Conservation (phyloP, 768 basidiomycete species). For the Lactarius evosmus region DNA sequence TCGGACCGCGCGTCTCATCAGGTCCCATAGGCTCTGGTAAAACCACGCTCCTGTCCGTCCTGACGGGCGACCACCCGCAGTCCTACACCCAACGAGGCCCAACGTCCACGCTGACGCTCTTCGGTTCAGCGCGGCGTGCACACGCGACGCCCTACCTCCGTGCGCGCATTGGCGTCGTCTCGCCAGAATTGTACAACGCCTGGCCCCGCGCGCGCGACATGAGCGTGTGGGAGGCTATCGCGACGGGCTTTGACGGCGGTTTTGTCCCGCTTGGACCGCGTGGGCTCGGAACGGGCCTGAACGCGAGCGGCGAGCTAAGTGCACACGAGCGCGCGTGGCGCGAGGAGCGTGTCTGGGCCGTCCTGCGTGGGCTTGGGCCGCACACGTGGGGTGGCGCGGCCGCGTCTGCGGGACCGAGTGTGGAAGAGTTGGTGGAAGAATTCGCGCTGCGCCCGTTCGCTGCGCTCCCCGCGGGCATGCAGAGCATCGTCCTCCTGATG, state of each 20-base stretch:
- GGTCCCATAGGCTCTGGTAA: slow-evolving; percentile 75
- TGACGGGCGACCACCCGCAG: slow-evolving; percentile 94
- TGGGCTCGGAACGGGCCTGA: slow-evolving; percentile 42
- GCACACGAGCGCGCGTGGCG: slow-evolving; percentile 41
- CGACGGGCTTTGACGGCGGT: slow-evolving; percentile 85
- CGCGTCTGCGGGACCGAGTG: background rate
- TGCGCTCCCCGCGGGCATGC: slow-evolving; percentile 67
- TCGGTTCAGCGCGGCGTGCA: slow-evolving; percentile 56
- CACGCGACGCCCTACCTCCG: slow-evolving; percentile 69
- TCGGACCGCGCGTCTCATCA: background rate
- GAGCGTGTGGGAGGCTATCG: slow-evolving; percentile 75
- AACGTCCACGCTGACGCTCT: slow-evolving; percentile 49
- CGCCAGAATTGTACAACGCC: slow-evolving; percentile 87
- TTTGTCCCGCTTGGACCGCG: slow-evolving; percentile 53
- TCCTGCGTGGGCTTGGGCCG: slow-evolving; percentile 67
- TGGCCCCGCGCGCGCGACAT: slow-evolving; percentile 74
- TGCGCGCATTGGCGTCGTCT: slow-evolving; percentile 70
- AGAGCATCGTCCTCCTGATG: slow-evolving; percentile 79
- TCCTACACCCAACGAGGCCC: slow-evolving; percentile 69
- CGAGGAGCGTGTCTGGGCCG: slow-evolving; percentile 45
- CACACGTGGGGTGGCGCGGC: slow-evolving; percentile 41
- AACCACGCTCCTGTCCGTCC: slow-evolving; percentile 83
- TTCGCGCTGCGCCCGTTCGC: slow-evolving; percentile 58
- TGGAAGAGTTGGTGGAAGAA: slow-evolving; percentile 31
- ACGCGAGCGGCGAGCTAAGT: slow-evolving; percentile 34